Base-by-base conservation (phyloP, 1,139 yeast species). In the Hansenula lynferdii region DNA sequence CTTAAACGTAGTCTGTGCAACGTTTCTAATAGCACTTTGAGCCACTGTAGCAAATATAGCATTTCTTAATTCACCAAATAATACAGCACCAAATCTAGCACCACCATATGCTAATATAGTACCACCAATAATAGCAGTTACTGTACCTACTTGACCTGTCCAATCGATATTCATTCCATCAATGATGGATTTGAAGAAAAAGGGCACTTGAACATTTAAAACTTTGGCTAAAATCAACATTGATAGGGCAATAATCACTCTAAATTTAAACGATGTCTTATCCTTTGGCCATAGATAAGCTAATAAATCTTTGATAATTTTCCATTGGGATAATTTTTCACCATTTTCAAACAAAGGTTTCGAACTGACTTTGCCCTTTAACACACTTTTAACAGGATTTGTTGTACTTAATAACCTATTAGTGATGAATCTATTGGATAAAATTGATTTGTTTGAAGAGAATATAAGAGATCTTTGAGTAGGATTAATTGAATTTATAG, bases 21-120 rank as follows among this genome's bases (percentile, higher is more conserved):
- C 97, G 42, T 83, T 73, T 53, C 90, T 80, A 51, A 94, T 92
- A 14, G 99, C 97, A 51, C 82, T 79, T 60, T 92, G 99, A 6
- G 97, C 95, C 19, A 94, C 98, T 30, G 85, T 77, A 1, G 98
- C 97, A 67, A 92, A 92, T 9, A 92, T 80, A 1, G 98, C 98
- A 59, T 92, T 92, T 52, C 97, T 69, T 48, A 92, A 68, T 60
- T 92, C 98, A 22, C 97, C 98, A 63, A 92, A 86, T 14, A 92
- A 63, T 2, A 90, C 95, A 4, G 98, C 85, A 17, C 97, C 97
- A 57, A 94, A 89, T 44, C 98, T 68, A 1, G 97, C 95, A 15
- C 86, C 80, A 37, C 99, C 99, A 58, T 92, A 90, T 0, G 96
- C 95, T 20, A 92, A 54, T 24, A 92, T 79, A 40, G 90, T 72